Percentiles rank a stretch among this genome's conserved stretches.
These are phyloP conservation scores for Coemansia sp. DNA, from an alignment of 192 early-diverging fungal genomes.

Conservation along the genomic window DNA sequence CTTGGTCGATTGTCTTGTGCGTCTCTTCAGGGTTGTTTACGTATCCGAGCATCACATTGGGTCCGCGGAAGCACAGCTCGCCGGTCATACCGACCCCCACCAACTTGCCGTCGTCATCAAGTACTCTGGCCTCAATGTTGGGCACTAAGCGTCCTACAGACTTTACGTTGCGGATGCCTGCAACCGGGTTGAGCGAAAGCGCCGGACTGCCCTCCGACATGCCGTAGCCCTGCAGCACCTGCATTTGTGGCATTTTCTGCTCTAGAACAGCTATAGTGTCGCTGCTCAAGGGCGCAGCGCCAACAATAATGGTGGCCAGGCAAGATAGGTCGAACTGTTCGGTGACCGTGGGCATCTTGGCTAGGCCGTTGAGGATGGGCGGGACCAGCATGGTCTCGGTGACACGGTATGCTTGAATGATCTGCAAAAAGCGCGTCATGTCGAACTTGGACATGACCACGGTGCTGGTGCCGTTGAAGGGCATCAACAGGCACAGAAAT, in stretches of 20 bases:
- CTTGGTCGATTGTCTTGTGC: slow-evolving; percentile 58
- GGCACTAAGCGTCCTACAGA: slow-evolving; percentile 71
- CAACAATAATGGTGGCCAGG: slow-evolving; percentile 58
- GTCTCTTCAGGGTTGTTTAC: slow-evolving; percentile 76
- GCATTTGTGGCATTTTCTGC: slow-evolving; percentile 25
- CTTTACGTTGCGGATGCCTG: slow-evolving; percentile 16
- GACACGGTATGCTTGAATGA: slow-evolving; percentile 63
- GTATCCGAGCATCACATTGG: slow-evolving; percentile 85
- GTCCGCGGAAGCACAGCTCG: slow-evolving; percentile 80
- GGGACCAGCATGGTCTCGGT: slow-evolving; percentile 61
- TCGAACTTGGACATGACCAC: slow-evolving; percentile 76
- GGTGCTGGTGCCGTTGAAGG: slow-evolving; percentile 13
- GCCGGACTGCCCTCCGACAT: slow-evolving; percentile 55
- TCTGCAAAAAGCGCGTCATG: slow-evolving; percentile 56
- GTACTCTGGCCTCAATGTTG: slow-evolving; percentile 66
- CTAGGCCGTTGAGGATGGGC: slow-evolving; percentile 66
- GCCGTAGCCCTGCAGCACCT: slow-evolving; percentile 57
- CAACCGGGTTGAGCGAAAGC: slow-evolving; percentile 9
- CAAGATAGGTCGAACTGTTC: slow-evolving; percentile 63
- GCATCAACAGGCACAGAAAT: slow-evolving; percentile 23
- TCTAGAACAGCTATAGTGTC: slow-evolving; percentile 46
- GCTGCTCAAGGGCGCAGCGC: slow-evolving; percentile 71
- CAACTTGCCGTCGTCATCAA: slow-evolving; percentile 57
- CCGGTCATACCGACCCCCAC: slow-evolving; percentile 55
- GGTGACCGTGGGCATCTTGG: slow-evolving; percentile 60